Evolutionary conservation across 2,329 filamentous ascomycete genomes (phyloP).

Genomic region (Akanthomyces lecanii): DNA sequence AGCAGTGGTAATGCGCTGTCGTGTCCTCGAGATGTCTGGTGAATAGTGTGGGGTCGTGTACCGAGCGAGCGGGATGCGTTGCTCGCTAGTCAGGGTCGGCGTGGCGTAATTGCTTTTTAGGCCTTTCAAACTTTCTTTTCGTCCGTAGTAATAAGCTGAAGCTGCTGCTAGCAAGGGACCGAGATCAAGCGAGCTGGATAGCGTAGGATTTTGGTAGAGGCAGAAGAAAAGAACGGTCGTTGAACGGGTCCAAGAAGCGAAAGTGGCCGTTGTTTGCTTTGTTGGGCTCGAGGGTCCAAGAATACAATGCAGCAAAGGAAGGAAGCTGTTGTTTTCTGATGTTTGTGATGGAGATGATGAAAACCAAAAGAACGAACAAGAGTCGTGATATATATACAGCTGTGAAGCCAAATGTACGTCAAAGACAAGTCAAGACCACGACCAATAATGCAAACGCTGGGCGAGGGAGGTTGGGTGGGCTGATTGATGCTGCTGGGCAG

Average conservation of each 20-base stretch:
- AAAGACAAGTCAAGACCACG: not conserved
- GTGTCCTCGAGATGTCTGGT: not conserved
- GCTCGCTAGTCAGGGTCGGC: constrained; percentile 9
- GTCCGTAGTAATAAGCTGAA: not conserved
- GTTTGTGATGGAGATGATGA: not conserved
- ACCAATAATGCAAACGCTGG: constrained; percentile 8
- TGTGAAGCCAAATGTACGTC: not conserved
- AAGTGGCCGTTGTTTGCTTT: not conserved
- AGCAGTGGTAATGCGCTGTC: not conserved
- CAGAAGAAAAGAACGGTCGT: not conserved
- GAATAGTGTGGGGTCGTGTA: not conserved
- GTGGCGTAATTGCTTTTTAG: not conserved
- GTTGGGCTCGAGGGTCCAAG: not conserved
- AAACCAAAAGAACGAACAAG: not conserved
- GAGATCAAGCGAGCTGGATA: not conserved
- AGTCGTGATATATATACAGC: constrained; percentile 6
- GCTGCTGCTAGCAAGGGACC: not conserved
- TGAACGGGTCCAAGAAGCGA: not conserved
- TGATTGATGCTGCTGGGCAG: not conserved
- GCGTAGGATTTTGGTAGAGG: not conserved
- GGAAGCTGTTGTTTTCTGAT: not conserved
- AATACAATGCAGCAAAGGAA: not conserved
- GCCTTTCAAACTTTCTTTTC: not conserved
- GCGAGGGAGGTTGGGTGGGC: constrained; percentile 8
- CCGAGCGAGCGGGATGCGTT: not conserved